Evolutionary conservation across 176 grass and related monocot species (phyloP).

Genomic region (Leersia perrieri): DNA sequence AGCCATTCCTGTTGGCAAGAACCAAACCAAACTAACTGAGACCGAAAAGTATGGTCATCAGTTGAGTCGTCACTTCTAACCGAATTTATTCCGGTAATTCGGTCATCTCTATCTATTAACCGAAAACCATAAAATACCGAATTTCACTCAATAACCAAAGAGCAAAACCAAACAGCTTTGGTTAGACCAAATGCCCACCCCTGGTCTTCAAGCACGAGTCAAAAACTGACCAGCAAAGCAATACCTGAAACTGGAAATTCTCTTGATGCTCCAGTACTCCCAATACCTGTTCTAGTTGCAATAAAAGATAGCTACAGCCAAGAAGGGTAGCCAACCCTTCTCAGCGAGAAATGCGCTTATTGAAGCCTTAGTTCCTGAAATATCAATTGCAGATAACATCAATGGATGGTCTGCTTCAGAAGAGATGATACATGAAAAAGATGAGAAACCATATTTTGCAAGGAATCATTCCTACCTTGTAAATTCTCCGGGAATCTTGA

Average conservation of each 20-base stretch:
- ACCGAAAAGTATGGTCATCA: no score
- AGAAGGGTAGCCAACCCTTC: slow-evolving; percentile 24
- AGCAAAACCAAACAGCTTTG: no score
- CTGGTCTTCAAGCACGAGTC: slow-evolving; percentile 62
- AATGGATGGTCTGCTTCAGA: slow-evolving; percentile 40
- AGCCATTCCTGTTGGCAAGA: slow-evolving; percentile 56
- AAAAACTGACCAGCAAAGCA: slow-evolving; percentile 57
- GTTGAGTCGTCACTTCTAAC: no score
- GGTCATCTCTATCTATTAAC: no score
- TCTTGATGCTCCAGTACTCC: slow-evolving; percentile 74
- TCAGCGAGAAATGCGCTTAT: slow-evolving; percentile 33
- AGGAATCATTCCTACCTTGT: no score
- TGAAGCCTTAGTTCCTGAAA: slow-evolving; percentile 52
- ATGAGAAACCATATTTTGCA: slow-evolving; percentile 63
- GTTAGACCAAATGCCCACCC: no score
- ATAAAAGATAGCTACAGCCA: slow-evolving; percentile 58
- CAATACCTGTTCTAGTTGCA: slow-evolving; percentile 76
- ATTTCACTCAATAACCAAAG: no score
- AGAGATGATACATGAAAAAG: slow-evolving; percentile 40
- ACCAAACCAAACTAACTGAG: no score
- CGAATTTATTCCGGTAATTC: no score
- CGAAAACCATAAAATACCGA: no score
- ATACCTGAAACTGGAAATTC: slow-evolving; percentile 25
- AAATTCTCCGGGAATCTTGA: no score
- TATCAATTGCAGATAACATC: slow-evolving; percentile 43